A percentile compares a stretch with the other conserved stretches of the same genome.
phyloP scores from a whole-genome alignment of 1,139 yeast species.

The Geotrichum macrosporum region DNA sequence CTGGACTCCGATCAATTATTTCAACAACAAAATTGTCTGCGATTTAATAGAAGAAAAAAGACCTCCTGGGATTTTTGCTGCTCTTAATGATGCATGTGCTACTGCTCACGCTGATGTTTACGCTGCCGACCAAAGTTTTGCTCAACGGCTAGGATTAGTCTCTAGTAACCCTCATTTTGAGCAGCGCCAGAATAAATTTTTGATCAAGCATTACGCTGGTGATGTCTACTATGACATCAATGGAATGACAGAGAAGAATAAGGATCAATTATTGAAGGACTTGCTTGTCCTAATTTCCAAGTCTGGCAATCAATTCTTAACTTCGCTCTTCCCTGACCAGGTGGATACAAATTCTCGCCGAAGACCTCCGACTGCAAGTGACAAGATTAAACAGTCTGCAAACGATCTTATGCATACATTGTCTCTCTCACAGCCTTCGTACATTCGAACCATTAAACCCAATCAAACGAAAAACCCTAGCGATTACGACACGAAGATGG shows the following conservation, averaged over 20 bases:
- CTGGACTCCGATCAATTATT: conserved; percentile 97
- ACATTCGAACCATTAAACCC: conserved; percentile 96
- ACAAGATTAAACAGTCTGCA: conserved; percentile 88
- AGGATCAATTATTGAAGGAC: conserved; percentile 90
- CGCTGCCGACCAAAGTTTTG: conserved; percentile 96
- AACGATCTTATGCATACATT: conserved; percentile 85
- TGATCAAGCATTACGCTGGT: conserved; percentile 96
- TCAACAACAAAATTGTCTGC: conserved; percentile 94
- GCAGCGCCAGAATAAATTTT: conserved; percentile 78
- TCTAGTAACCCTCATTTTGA: conserved; percentile 83
- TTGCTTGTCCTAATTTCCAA: conserved; percentile 71
- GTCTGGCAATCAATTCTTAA: conserved; percentile 63
- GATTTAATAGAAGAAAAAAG: conserved; percentile 91
- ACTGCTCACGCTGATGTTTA: conserved; percentile 97
- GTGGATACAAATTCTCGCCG: conserved; percentile 58
- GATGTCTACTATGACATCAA: conserved; percentile 90
- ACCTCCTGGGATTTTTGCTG: conserved; percentile 97
- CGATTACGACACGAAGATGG: conserved; percentile 86
- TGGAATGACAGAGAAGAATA: conserved; percentile 95
- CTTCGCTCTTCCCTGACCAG: conserved; percentile 70
- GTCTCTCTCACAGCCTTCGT: conserved; percentile 87
- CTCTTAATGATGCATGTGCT: conserved; percentile 93
- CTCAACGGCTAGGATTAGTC: conserved; percentile 85
- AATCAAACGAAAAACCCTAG: conserved; percentile 88
- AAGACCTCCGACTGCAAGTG: conserved; percentile 96